Conservation (phyloP, 768 basidiomycete species). For the Trametopsis cervina region DNA sequence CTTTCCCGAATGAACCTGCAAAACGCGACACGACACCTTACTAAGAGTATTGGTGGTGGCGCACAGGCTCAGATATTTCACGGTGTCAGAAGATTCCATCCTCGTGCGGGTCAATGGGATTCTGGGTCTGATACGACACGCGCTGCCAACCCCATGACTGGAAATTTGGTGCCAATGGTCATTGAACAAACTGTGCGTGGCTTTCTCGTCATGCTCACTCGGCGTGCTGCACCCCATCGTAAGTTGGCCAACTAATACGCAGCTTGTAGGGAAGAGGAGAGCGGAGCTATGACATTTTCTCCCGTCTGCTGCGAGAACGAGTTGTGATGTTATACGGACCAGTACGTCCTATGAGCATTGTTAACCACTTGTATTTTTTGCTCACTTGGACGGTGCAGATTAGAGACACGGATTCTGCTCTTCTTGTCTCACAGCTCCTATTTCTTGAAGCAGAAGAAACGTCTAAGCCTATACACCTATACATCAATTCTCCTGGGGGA, state of each 20-base stretch:
- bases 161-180: slow-evolving; percentile 82
- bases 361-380: background rate
- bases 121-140: no score
- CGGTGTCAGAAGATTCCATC: slow-evolving; percentile 41
- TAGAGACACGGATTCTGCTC: slow-evolving; percentile 80
- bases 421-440: slow-evolving; percentile 86
- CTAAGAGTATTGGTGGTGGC: no score
- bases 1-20: no score
- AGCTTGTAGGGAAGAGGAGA: slow-evolving; percentile 81
- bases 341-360: slow-evolving; percentile 35
- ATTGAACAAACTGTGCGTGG: slow-evolving; percentile 80
- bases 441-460: slow-evolving; percentile 96
- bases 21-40: no score
- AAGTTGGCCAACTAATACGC: no score
- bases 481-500: slow-evolving; percentile 96
- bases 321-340: slow-evolving; percentile 95
- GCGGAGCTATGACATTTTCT: slow-evolving; percentile 94
- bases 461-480: slow-evolving; percentile 89
- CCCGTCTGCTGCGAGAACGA: slow-evolving; percentile 83
- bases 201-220: no score
- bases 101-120: slow-evolving; percentile 32
- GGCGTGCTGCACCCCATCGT: no score
- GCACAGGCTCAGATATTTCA: no score
- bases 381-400: slow-evolving; percentile 52
- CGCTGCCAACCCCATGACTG: slow-evolving; percentile 32